Conservation (phyloP, 1,139 yeast genomes). For the Yamadazyma buinensis region DNA sequence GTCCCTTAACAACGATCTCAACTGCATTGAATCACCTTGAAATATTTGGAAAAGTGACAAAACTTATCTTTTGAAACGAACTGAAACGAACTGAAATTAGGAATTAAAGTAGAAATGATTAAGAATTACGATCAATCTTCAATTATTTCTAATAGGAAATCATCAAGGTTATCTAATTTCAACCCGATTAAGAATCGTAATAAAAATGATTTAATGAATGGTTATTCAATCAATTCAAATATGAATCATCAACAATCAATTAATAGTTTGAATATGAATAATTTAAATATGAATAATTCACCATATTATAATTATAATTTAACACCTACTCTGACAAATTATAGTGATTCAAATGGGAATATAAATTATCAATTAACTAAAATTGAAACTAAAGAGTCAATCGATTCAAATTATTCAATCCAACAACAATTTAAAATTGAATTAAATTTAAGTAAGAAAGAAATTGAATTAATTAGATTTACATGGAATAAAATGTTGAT, state of each 20-base stretch:
- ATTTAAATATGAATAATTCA: constrained; percentile 6
- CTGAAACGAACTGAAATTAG: too few relatives aligned
- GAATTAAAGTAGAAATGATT: constrained; percentile 1
- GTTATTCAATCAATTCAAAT: neutral
- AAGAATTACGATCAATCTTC: constrained; percentile 11
- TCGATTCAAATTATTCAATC: constrained; percentile 20
- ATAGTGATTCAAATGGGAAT: constrained; percentile 1
- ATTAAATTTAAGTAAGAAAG: constrained; percentile 26
- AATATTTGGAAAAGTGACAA: too few relatives aligned
- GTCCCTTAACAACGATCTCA: too few relatives aligned
- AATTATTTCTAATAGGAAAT: constrained; percentile 12
- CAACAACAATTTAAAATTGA: constrained; percentile 19
- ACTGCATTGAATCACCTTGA: too few relatives aligned
- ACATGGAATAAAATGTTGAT: constrained; percentile 45
- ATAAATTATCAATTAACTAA: constrained; percentile 33
- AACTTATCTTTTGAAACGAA: too few relatives aligned
- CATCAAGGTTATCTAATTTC: constrained; percentile 16
- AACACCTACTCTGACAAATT: constrained; percentile 11
- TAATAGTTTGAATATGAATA: neutral
- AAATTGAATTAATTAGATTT: constrained; percentile 38
- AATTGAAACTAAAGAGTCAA: constrained; percentile 49
- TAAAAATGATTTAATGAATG: neutral
- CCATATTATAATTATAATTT: constrained; percentile 10
- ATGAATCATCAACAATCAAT: neutral
- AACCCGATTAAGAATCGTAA: constrained; percentile 14